These are phyloP conservation scores for Boletus vermiculosoides DNA, from an alignment of 768 basidiomycete species.

Conservation along the genomic window DNA sequence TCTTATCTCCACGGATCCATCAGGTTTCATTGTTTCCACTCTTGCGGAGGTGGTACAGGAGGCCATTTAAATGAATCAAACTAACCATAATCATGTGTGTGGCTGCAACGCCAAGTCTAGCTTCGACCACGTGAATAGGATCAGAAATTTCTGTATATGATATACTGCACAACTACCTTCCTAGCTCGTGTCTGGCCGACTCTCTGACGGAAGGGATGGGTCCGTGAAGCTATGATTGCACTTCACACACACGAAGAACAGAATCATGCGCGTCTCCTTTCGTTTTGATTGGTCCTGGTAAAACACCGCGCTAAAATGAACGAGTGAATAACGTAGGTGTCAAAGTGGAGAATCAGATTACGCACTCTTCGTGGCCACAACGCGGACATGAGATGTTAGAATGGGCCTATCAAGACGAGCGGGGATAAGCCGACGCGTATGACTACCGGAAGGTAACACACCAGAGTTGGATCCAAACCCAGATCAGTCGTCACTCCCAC, in stretches of 20 bases:
- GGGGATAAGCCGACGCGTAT: not conserved
- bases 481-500: constrained; percentile 88
- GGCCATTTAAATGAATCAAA: not conserved
- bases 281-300: constrained; percentile 98
- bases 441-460: constrained; percentile 31
- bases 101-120: not conserved
- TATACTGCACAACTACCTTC: constrained; percentile 2
- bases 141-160: not conserved
- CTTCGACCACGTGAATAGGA: not conserved
- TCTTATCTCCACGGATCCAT: not conserved
- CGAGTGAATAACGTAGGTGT: constrained; percentile 1
- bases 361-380: constrained; percentile 82
- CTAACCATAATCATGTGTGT: not conserved
- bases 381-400: constrained; percentile 79
- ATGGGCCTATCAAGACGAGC: constrained; percentile 56
- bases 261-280: constrained; percentile 91
- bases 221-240: constrained; percentile 78
- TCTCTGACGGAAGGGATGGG: constrained; percentile 55
- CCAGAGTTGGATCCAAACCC: constrained; percentile 86
- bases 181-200: constrained; percentile 30
- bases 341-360: constrained; percentile 10
- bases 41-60: not conserved
- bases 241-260: constrained; percentile 87
- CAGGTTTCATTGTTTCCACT: not conserved
- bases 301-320: constrained; percentile 71